Conservation (phyloP, 129 eudicot species). For the Tagetes erecta region DNA sequence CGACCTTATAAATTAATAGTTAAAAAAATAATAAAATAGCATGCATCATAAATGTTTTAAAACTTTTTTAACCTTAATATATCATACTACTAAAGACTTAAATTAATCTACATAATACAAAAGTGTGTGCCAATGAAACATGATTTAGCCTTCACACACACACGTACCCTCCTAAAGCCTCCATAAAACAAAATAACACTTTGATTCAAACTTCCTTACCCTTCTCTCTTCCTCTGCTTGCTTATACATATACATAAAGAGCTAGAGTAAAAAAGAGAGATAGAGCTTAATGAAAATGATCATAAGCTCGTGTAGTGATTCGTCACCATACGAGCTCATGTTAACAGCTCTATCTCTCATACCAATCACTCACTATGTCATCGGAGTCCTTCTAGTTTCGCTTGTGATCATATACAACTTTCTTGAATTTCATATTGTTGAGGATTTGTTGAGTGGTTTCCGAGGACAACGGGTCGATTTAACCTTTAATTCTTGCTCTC, state of each 20-base stretch:
- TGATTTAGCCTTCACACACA: background rate
- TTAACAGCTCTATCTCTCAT: slow-evolving; percentile 50
- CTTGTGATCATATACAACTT: slow-evolving; percentile 50
- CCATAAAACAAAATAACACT: slow-evolving; percentile 8
- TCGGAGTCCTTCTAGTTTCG: slow-evolving; percentile 30
- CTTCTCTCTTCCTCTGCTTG: background rate
- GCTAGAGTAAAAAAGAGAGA: background rate
- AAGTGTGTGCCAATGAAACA: slow-evolving; percentile 5
- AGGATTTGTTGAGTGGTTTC: slow-evolving; percentile 67
- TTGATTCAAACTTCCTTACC: slow-evolving; percentile 23
- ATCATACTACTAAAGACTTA: too few relatives aligned
- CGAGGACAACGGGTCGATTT: slow-evolving; percentile 72
- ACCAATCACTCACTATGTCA: slow-evolving; percentile 65
- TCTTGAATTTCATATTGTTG: slow-evolving; percentile 68
- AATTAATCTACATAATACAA: background rate
- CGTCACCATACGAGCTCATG: slow-evolving; percentile 59
- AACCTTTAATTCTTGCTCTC: slow-evolving; percentile 60
- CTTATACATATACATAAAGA: background rate
- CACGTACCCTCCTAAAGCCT: slow-evolving; percentile 11
- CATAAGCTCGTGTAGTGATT: slow-evolving; percentile 26
- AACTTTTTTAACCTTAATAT: too few relatives aligned
- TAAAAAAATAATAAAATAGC: too few relatives aligned
- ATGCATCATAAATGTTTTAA: too few relatives aligned
- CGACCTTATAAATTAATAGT: too few relatives aligned
- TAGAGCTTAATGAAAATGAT: slow-evolving; percentile 25